These are phyloP conservation scores for Stropharia rugosoannulata DNA, from an alignment of 768 basidiomycete genomes.

Conservation along the genomic window DNA sequence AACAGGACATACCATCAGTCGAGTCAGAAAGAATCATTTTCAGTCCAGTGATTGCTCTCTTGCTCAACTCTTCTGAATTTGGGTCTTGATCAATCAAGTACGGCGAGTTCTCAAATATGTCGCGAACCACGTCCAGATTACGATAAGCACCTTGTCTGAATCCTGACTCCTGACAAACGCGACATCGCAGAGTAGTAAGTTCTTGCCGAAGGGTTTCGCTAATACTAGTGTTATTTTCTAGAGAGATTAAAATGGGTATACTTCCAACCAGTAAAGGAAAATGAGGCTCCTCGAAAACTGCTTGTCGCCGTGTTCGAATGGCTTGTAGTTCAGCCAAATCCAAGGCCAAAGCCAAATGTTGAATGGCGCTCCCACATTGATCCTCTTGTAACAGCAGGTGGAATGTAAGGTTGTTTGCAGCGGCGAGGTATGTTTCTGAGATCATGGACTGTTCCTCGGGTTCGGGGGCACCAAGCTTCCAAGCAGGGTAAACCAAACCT, in stretches of 20 bases:
- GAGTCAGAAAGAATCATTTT: conserved; percentile 66
- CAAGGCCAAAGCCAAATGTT: conserved; percentile 47
- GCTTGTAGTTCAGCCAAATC: conserved; percentile 68
- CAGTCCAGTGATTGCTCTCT: conserved; percentile 65
- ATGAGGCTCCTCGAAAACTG: conserved; percentile 65
- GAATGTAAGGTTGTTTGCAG: conserved; percentile 64
- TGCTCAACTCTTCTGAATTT: conserved; percentile 49
- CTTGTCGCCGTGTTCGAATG: conserved; percentile 65
- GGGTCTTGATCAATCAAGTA: conserved; percentile 40
- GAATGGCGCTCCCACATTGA: conserved; percentile 32
- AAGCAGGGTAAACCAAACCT: conserved; percentile 79
- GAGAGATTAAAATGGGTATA: conserved; percentile 67
- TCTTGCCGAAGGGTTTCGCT: conserved; percentile 48
- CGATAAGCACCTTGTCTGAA: conserved; percentile 78
- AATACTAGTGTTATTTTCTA: conserved; percentile 63
- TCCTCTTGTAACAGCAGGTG: conserved; percentile 58
- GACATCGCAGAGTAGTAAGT: conserved; percentile 50
- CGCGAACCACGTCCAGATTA: conserved; percentile 68
- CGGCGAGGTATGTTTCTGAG: conserved; percentile 52
- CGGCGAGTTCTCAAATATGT: conserved; percentile 65
- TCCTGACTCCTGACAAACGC: conserved; percentile 59
- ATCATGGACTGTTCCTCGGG: conserved; percentile 35
- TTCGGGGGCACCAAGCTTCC: conserved; percentile 55
- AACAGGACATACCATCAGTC: conserved; percentile 45
- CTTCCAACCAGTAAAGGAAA: conserved; percentile 61